Base-by-base conservation (phyloP, 75 land plant genomes). In the Picea sitchensis region DNA sequence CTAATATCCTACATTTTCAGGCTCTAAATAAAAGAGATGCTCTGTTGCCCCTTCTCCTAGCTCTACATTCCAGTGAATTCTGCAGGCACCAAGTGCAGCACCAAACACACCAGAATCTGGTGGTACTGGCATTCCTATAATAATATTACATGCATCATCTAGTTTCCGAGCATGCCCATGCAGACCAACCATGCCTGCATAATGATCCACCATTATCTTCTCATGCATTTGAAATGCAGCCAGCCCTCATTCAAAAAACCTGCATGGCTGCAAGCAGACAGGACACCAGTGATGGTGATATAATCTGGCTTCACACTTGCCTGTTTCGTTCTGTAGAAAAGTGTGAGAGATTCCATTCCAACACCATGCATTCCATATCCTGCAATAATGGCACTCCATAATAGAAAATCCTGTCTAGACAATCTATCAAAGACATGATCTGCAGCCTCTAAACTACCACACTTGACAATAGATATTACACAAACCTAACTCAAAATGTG, bases 401-500 rank as follows among this genome's bases (percentile, higher is more conserved):
- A 81, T 26, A 90, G 81, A 0, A 54, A 14, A 75, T 91, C 89
- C 63, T 76, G 83, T 23, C 79, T 59, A n/a, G 21, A 74, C 73
- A 87, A 38, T 23, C 61, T 36, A 85, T 77, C 74, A 92, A 92
- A 26, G 90, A 21, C 15, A 9, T 44, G 68, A 14, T 34, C 57
- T 59, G 92, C 79, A 47, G 77, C 64, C 23, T 84, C 79, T 59
- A 92, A 64, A 41, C 79, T 76, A 2, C 90, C 92, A 79, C 88
- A 81, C 65, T 92, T 92, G 30, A 88, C 94, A 51, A 51, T 51
- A 51, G 56, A 90, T 92, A 90, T 59, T 26, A 92, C 81, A 71
- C 78, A 83, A 11, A 59, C 58, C 86, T 14, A 79, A 79, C 13
- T 58, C 14, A 51, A 26, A 86, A 54, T 18, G 79, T 61, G 31